Percentiles rank a stretch among this genome's conserved stretches.
Evolutionary conservation across 306 rosid genomes (phyloP).

Genomic region (Luffa aegyptiaca): DNA sequence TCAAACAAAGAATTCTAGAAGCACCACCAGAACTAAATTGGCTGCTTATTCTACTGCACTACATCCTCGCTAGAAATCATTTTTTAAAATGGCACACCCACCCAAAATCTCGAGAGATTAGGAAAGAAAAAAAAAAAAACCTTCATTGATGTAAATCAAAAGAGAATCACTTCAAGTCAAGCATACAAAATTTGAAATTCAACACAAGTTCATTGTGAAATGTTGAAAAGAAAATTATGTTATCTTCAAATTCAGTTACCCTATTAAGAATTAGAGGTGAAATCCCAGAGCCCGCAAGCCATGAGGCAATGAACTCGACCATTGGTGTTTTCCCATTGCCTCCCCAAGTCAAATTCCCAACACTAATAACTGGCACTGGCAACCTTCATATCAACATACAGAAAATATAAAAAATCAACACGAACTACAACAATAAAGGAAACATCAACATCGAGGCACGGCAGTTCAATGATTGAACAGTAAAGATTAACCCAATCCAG

Average conservation of each 20-base stretch:
- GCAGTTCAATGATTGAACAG: not conserved
- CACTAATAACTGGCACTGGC: conserved; percentile 65
- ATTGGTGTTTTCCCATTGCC: conserved; percentile 95
- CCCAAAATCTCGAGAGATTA: not conserved
- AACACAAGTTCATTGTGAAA: not conserved
- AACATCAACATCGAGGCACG: not conserved
- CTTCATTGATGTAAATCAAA: not conserved
- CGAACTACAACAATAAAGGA: not conserved
- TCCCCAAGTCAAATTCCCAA: conserved; percentile 95
- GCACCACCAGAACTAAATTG: not conserved
- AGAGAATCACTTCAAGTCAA: not conserved
- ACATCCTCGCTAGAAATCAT: not conserved
- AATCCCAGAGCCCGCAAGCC: conserved; percentile 43
- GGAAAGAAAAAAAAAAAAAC: not conserved
- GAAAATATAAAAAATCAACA: not conserved
- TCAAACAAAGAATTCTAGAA: not conserved
- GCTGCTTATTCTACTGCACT: not conserved
- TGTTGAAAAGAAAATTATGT: not conserved
- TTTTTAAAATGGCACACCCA: not conserved
- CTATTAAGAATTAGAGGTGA: conserved; percentile 70
- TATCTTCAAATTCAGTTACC: conserved; percentile 30
- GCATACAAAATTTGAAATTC: not conserved
- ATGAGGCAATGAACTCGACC: conserved; percentile 74
- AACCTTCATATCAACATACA: conserved; percentile 26
- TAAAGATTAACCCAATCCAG: not conserved